A percentile compares a stretch with the other conserved stretches of the same genome.
Evolutionary conservation across 768 basidiomycete species (phyloP).

Genomic region (Pleurotus cornucopiae): DNA sequence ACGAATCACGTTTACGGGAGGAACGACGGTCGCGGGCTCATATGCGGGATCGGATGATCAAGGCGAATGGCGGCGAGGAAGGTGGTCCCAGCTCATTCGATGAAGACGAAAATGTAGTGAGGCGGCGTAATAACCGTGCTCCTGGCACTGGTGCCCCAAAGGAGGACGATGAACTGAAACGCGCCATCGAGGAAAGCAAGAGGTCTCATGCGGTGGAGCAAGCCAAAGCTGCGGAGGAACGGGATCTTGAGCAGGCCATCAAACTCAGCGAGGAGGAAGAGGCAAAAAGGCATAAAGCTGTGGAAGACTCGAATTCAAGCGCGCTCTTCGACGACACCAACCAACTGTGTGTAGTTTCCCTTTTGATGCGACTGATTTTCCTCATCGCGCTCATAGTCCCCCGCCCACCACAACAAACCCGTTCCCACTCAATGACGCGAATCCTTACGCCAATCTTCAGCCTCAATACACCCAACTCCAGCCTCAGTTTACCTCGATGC

Average conservation of each 20-base stretch:
- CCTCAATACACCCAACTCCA: constrained; percentile 47
- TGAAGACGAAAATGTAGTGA: constrained; percentile 42
- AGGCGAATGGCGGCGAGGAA: constrained; percentile 38
- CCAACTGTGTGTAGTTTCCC: constrained; percentile 54
- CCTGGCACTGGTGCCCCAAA: constrained; percentile 21
- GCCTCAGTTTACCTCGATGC: constrained; percentile 62
- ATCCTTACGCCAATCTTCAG: constrained; percentile 42
- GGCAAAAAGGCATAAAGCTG: constrained; percentile 59
- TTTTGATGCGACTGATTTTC: too few species aligned
- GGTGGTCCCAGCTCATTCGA: constrained; percentile 32
- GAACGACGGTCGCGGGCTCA: constrained; percentile 80
- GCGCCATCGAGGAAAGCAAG: constrained; percentile 91
- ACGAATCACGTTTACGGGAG: constrained; percentile 79
- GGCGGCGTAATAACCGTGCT: constrained; percentile 22
- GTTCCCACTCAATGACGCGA: constrained; percentile 61
- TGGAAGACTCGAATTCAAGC: constrained; percentile 69
- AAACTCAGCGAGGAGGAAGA: constrained; percentile 91
- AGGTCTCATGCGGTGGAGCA: constrained; percentile 67
- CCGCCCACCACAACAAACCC: constrained; percentile 37
- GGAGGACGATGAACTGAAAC: constrained; percentile 81
- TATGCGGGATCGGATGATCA: constrained; percentile 95
- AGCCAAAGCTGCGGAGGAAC: constrained; percentile 58
- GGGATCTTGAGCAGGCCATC: constrained; percentile 81
- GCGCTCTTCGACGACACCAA: constrained; percentile 85
- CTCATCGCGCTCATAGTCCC: constrained; percentile 16